Evolutionary conservation across 805 yeast genomes (phyloP), one percentile per base, ranked within the genome.

Genomic region (Barnettozyma botsteinii): DNA sequence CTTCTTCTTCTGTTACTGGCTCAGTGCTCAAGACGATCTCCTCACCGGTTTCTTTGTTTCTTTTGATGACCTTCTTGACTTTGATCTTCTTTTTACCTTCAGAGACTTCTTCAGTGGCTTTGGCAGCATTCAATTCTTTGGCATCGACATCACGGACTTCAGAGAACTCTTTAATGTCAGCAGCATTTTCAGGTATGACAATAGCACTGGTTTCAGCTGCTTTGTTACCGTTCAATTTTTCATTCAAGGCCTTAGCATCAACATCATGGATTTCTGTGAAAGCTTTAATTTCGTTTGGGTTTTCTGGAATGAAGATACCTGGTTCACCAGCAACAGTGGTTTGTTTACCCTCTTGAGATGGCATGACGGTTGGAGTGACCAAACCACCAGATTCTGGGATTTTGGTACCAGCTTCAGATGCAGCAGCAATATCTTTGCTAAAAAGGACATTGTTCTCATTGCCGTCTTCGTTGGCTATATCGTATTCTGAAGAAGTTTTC

Each of bases 261-360:
- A 69, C 77, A 45, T 74, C 65, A 32, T 61, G 41, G 17, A 72
- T 69, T 43, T 72, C 67, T 35, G 62, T 60, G 53, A 83, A 79
- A 31, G 74, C 91, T 37, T 69, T 62, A 52, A 81, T 74, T 15
- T 73, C 66, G 35, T 72, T 75, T 15, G 81, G 70, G 50, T 82
- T 61, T 26, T 67, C 72, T 25, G 81, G 72, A 47, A 83, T 59
- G 31, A 67, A 77, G 46, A 84, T 70, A 34, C 95, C 95, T 22
- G 93, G 87, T 54, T 83, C 89, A 36, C 86, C 84, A 9, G 23
- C 9, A 27, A 67, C 48, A 14, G 72, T 48, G 22, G 69, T 52
- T 32, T 64, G 67, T 31, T 63, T 47, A 15, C 64, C 64, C 47
- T 65, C 70, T 21, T 56, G 45, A 1, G 67, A 56, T 11, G 77